Evolutionary conservation across 495 filamentous ascomycete species (phyloP), one percentile per base, ranked within the genome.

Genomic region (Ramalina intermedia): DNA sequence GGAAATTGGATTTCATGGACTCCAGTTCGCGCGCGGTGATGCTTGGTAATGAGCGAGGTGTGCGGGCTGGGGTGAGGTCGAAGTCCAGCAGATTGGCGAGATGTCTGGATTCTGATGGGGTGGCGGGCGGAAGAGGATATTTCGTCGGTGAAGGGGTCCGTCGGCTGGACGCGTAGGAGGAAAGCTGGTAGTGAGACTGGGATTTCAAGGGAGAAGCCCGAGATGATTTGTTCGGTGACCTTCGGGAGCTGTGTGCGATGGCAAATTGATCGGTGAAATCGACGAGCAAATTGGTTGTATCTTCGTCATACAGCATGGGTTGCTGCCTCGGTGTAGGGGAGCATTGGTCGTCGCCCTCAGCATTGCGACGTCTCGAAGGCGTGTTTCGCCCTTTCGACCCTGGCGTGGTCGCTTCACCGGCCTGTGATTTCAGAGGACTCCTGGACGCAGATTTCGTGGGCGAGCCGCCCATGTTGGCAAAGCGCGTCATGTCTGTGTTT

Each of bases 11-110:
- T 61, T 96, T 96, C 44, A 98, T 71, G 6, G 79, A 83, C 58
- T 98, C 91, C 1, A 96, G 70, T 65, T 98, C 91, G 24, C 91
- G 81, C 1, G 88, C 84, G 3, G 93, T 94, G 53, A 96, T 80
- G 13, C 81, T 84, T 1, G 91, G 91, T 38, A 96, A 78, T 38
- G 85, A 93, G 48, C 90, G 82, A 16, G 91, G 91, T 1, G 91
- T 96, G 3, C 88, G 87, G 11, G 81, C 75, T 3, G 87, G 85
- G 9, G 87, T 86, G 14, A 96, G 82, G 54, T 96, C 89, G 59
- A 96, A 95, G 61, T 98, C 91, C 36, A 98, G 75, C 8, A 96
- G 73, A 53, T 82, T 82, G 29, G 64, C 63, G 47, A 71, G 63
- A 53, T 69, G 67, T 18, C 65, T 62, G 37, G 60, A 60, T 43